Evolutionary conservation across 2,329 filamentous ascomycete species (phyloP), one percentile per base, ranked within the genome.

Genomic region (Uncinocarpus reesii): DNA sequence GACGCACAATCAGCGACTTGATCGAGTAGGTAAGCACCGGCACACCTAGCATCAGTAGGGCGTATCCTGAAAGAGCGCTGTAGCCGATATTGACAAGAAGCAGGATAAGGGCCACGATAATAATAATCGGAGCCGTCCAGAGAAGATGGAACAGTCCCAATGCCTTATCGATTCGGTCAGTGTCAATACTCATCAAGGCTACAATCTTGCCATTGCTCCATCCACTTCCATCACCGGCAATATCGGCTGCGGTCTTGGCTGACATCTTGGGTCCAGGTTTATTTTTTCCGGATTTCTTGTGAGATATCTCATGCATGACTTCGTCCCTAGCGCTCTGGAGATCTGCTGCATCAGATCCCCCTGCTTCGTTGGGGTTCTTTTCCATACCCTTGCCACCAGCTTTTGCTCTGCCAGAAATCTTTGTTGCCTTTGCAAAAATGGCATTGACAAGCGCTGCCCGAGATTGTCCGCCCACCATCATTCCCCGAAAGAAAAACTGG

Each of bases 131-230:
- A 0, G 86, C 79, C 1, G 86, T 86, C 92, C 92, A 98, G 18
- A 85, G 72, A 70, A 95, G 78, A 64, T 98, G 92, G 66, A 95
- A 90, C 65, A 95, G 76, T 35, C 86, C 87, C 32, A 79, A 86
- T 1, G 88, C 88, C 61, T 88, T 84, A 58, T 96, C 89, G 52
- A 98, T 75, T 56, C 90, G 86, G 65, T 94, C 93, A 0, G 89
- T 93, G 62, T 96, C 90, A 37, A 92, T 87, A 52, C 86, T 90
- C 89, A 96, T 95, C 57, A 96, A 63, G 56, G 93, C 94, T 61
- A 92, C 80, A 45, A 96, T 86, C 53, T 87, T 80, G 18, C 92
- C 92, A 59, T 95, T 96, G 49, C 82, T 82, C 90, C 90, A 96
- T 20, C 90, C 92, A 18, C 79, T 73, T 2, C 83, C 85, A 58